Base-by-base conservation (phyloP, 192 early-diverging fungal species). In the Linderina pennispora region DNA sequence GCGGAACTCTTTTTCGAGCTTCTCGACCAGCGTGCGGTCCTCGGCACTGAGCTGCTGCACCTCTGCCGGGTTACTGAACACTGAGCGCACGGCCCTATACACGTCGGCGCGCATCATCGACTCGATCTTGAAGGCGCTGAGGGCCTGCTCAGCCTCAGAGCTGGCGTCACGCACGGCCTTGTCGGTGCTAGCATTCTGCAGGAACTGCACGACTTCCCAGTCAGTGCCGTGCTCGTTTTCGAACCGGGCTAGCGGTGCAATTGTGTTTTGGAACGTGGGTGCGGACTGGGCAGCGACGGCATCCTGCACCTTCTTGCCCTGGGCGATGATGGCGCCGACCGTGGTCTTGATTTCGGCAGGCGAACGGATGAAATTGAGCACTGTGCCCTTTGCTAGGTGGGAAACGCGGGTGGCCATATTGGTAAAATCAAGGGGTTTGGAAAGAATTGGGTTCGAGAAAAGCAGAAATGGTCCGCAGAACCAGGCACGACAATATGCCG, bases 91-190 rank as follows among this genome's bases (percentile, higher is more conserved):
- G 7, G 76, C 64, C 8, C 31, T 40, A 25, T 78, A 84, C 22
- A 86, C 66, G 39, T 86, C 84, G 37, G 76, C 54, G 31, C 76
- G 61, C 75, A 77, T 75, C 45, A 63, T 58, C 32, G 81, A 80
- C 50, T 80, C 77, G 33, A 85, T 85, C 48, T 66, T 65, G 11
- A 81, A 79, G 13, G 79, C 37, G 13, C 71, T 67, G 23, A 78
- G 60, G 9, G 64, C 43, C 48, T 74, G 73, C 45, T 83, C 79
- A 5, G 80, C 82, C 4, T 75, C 77, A 22, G 76, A 72, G 16
- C 81, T 75, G 22, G 85, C 85, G 18, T 83, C 82, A 34, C 85
- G 80, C 1, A 84, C 75, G 21, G 50, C 57, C 41, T 77, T 78
- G 34, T 84, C 75, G n/a, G 67, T 44, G 50, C 64, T 66, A 20